Evolutionary conservation across 139 green algal species (phyloP).

Genomic region (Chlorella sp.): DNA sequence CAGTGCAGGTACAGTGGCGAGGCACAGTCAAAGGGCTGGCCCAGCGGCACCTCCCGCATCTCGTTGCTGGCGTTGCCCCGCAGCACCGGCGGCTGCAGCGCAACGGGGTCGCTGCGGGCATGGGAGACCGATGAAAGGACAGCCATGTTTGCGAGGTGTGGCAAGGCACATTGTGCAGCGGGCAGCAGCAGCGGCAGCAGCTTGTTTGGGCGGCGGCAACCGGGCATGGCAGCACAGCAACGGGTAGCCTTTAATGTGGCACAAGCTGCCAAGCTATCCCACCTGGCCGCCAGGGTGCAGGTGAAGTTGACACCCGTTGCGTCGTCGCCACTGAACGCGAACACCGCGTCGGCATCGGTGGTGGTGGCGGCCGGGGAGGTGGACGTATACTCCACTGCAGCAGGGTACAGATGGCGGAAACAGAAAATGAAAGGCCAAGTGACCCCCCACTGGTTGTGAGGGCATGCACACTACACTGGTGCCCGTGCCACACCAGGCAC

Average conservation of each 20-base stretch:
- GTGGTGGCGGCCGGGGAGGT: background rate
- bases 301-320: slow-evolving; percentile 51
- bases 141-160: too few species aligned
- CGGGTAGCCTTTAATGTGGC: too few species aligned
- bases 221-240: too few species aligned
- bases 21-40: slow-evolving; percentile 40
- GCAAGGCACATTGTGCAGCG: too few species aligned
- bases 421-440: too few species aligned
- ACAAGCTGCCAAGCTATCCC: too few species aligned
- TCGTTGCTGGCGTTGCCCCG: background rate
- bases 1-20: slow-evolving; percentile 29
- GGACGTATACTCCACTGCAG: background rate
- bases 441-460: too few species aligned
- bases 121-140: background rate
- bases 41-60: slow-evolving; percentile 1
- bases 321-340: slow-evolving; percentile 56
- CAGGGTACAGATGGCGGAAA: background rate
- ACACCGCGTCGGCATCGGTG: slow-evolving; percentile 2
- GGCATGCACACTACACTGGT: too few species aligned
- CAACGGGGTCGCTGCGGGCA: background rate
- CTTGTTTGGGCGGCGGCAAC: too few species aligned
- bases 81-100: slow-evolving; percentile 11
- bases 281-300: slow-evolving; percentile 49
- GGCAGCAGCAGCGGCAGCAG: too few species aligned
- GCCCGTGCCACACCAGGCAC: slow-evolving; percentile 2